Base-by-base conservation (phyloP, 2,329 filamentous ascomycete genomes). In the Colletotrichum sp. region DNA sequence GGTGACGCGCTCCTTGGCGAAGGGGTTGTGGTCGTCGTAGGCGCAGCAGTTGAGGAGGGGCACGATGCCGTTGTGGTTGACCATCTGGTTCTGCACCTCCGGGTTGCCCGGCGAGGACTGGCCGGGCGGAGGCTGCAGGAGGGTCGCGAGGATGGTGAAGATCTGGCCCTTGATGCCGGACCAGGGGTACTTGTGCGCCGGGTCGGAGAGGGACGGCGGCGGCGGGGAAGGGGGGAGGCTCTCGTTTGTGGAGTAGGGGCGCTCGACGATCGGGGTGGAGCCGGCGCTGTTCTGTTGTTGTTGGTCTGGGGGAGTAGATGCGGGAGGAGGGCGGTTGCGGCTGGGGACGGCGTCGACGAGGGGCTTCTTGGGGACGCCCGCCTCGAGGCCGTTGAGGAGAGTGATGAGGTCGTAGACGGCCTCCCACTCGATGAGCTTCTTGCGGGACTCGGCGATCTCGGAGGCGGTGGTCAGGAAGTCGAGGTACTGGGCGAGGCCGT, bases 21-120 rank as follows among this genome's bases (percentile, higher is more conserved):
- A 98, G 1, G 96, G 95, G 81, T 98, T 98, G 85, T 98, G 93
- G 79, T 96, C 95, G 82, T 98, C 96, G 82, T 97, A 97, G 36
- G 93, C 91, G 80, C 96, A 98, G 84, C 96, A 98, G 81, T 96
- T 96, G 18, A 98, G 90, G 24, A 98, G 90, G 1, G 95, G 93
- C 79, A 98, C 94, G 58, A 98, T 94, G 56, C 96, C 96, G 78
- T 95, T 94, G 80, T 96, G 92, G 65, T 93, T 91, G 60, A 97
- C 91, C 77, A 98, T 95, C 83, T 98, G 96, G 79, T 94, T 92
- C 84, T 98, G 96, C 0, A 98, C 96, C 10, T 92, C 91, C 1
- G 93, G 90, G 79, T 93, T 93, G 18, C 92, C 92, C 1, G 92
- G 91, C 24, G 90, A 90, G 75, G 87, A 89, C 71, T 89, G 88